Evolutionary conservation across 306 rosid genomes (phyloP), one percentile per base, ranked within the genome.

Genomic region (Cyamopsis tetragonoloba): DNA sequence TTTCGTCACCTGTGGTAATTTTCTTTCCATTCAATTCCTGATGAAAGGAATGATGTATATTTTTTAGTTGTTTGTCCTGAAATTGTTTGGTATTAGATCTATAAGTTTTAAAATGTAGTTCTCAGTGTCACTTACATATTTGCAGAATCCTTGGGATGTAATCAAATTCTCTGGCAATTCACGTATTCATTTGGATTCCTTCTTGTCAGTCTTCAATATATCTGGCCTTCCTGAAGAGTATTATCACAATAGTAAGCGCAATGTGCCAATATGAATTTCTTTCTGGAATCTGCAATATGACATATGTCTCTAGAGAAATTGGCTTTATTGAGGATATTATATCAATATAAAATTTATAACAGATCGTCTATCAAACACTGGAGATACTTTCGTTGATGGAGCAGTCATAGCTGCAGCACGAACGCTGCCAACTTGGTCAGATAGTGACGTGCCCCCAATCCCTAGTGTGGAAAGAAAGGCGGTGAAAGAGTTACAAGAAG

Each of bases 141-240:
- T 81, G 87, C 91, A 92, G 96, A 92, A 92, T 58, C 96, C 96
- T 24, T 92, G 98, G 95, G 98, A 87, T 70, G 80, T 35, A 70
- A 83, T 92, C 62, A 31, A 78, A 27, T 92, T 92, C 84, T 89
- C 96, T 9, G 87, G 96, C 64, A 83, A 86, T 74, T 81, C 89
- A 43, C 73, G 31, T 8, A 83, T 92, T 80, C 98, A 92, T 86
- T 77, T 92, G 85, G 98, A 89, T 77, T 84, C 96, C 17, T 88
- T 92, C 81, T 86, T 89, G 85, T 92, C 98, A 5, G 84, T 86
- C 28, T 92, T 92, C 88, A 86, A 92, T 71, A 87, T 92, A 59
- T 85, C 96, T 12, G 98, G 93, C 59, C 91, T 92, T 71, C 93
- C 88, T 11, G 96, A 80, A 55, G 96, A 88, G 54, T 92, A 92